Evolutionary conservation across 2,329 filamentous ascomycete genomes (phyloP), one percentile per base, ranked within the genome.

Genomic region (Falciphora oryzae): DNA sequence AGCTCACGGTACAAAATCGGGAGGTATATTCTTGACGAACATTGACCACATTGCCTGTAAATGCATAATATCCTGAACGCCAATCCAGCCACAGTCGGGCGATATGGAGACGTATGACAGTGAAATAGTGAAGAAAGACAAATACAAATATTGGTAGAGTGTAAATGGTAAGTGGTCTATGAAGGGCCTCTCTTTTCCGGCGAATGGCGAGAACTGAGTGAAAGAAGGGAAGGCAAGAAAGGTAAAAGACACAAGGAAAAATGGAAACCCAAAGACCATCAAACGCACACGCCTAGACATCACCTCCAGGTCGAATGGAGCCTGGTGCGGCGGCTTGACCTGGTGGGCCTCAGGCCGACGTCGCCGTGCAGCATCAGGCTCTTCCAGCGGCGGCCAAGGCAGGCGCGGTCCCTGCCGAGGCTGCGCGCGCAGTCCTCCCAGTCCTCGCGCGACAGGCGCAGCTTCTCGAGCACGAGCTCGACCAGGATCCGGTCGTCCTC

Each of bases 401-500:
- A 83, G 38, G 61, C 35, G 63, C 83, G 78, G 74, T 88, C 85
- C 70, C 83, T 85, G 67, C 87, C 86, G 10, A 89, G 77, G 68
- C 80, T 86, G 66, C 85, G 80, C 58, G 86, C 87, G 73, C 86
- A 89, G 71, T 89, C 86, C 66, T 88, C 84, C 87, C 86, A 89
- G 65, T 89, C 86, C 62, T 81, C 79, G 74, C 85, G 88, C 69
- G 82, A 83, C 28, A 90, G 79, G 75, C 83, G 84, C 64, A 89
- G 79, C 77, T 89, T 89, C 72, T 88, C 85, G 7, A 89, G 78
- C 56, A 90, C 85, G 25, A 89, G 79, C 74, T 89, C 86, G n/a
- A 89, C 84, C 2, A 90, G 78, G 65, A 88, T 79, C 65, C 85
- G 80, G 72, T 89, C 87, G 67, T 89, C 86, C 67, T 89, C 86